Conservation (phyloP, 2,329 filamentous ascomycete genomes). For the Seiridium cupressi region DNA sequence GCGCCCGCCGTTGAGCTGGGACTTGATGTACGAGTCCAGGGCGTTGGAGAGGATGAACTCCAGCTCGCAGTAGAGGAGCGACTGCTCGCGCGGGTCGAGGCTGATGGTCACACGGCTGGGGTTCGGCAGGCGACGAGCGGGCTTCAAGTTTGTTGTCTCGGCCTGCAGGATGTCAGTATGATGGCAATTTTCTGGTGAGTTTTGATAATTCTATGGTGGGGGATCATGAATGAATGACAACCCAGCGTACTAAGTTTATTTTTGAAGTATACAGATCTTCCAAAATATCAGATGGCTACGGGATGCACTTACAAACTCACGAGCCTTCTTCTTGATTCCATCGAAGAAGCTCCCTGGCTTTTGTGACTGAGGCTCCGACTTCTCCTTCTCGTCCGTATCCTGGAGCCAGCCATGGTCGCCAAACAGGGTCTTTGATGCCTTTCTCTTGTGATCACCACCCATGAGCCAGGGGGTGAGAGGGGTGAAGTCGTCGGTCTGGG, state of each 20-base stretch:
- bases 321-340: conserved; percentile 44
- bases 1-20: conserved; percentile 54
- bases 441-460: conserved; percentile 19
- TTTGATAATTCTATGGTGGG: not conserved
- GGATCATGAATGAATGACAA: too few species aligned
- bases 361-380: conserved; percentile 14
- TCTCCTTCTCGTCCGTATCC: conserved; percentile 21
- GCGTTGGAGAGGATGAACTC: conserved; percentile 52
- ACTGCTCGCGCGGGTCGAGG: conserved; percentile 54
- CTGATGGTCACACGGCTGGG: conserved; percentile 44
- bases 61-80: conserved; percentile 57
- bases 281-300: not conserved
- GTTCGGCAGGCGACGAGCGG: conserved; percentile 24
- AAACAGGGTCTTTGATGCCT: conserved; percentile 50
- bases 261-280: not conserved
- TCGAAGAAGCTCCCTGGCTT: conserved; percentile 21
- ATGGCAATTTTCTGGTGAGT: not conserved
- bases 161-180: conserved; percentile 9
- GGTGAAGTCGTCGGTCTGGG: conserved; percentile 16
- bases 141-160: conserved; percentile 34
- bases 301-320: conserved; percentile 44
- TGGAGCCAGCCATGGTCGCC: conserved; percentile 58
- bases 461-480: conserved; percentile 27
- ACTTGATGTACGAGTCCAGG: conserved; percentile 50
- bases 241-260: too few species aligned